Percentiles rank a stretch among this genome's conserved stretches.
Conservation (phyloP, 2,329 filamentous ascomycete species). For the Penicillium crustosum region DNA sequence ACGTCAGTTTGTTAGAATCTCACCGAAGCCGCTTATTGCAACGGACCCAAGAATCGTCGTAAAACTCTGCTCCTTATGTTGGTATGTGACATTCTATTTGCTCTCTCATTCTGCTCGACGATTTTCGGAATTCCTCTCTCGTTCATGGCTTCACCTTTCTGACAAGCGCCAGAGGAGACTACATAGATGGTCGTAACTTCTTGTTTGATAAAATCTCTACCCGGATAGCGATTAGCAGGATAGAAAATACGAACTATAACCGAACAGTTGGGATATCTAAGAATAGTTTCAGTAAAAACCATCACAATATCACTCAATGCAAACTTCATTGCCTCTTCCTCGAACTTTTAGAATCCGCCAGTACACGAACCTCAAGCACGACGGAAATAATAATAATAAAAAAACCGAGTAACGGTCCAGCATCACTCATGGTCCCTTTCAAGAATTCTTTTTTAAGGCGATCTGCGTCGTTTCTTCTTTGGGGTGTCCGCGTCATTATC, state of each 20-base stretch:
- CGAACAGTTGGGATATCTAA: not conserved
- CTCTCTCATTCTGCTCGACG: not conserved
- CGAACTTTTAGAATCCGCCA: not conserved
- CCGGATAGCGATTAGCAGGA: not conserved
- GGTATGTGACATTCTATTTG: not conserved
- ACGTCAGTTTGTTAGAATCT: not conserved
- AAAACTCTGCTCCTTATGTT: not conserved
- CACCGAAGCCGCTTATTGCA: not conserved
- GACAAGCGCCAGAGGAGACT: not conserved
- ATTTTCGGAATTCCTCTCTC: not conserved
- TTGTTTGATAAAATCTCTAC: not conserved
- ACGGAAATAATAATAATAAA: not conserved
- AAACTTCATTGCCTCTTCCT: not conserved
- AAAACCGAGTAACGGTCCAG: not conserved
- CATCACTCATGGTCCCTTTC: not conserved
- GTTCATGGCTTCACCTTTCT: not conserved
- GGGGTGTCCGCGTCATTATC: slow-evolving; percentile 1
- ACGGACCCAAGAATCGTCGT: too few relatives aligned
- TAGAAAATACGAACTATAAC: not conserved
- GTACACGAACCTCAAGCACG: not conserved
- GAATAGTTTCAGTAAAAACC: not conserved
- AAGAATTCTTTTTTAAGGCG: not conserved
- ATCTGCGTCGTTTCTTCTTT: slow-evolving; percentile 8
- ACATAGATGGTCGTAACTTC: not conserved
- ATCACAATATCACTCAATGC: not conserved